Evolutionary conservation across 2,329 filamentous ascomycete species (phyloP).

Genomic region (Tympanopsis confertula): DNA sequence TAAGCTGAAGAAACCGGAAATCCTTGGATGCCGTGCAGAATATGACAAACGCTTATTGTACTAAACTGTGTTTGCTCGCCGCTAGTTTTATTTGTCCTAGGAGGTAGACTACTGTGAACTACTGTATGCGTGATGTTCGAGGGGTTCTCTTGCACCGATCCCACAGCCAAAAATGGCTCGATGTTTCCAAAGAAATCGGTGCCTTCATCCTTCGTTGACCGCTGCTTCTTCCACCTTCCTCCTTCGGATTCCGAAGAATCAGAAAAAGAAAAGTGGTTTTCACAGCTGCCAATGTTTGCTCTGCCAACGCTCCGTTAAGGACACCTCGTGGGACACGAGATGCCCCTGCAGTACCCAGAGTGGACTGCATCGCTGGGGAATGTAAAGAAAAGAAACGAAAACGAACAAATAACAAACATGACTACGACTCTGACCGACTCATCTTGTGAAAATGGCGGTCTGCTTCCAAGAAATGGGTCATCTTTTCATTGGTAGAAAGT

Average conservation of each 20-base stretch:
- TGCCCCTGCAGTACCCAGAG: slow-evolving; percentile 29
- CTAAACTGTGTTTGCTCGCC: too few relatives aligned
- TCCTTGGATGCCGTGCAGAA: too few relatives aligned
- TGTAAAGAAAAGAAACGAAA: slow-evolving; percentile 2
- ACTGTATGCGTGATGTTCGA: slow-evolving; percentile 15
- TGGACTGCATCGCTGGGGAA: slow-evolving; percentile 29
- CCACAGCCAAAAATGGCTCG: slow-evolving; percentile 14
- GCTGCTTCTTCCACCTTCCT: slow-evolving; percentile 1
- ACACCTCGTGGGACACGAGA: slow-evolving; percentile 23
- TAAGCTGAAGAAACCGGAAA: too few relatives aligned
- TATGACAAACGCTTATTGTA: too few relatives aligned
- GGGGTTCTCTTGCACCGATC: slow-evolving; percentile 23
- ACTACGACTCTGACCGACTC: neutral
- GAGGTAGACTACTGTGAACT: neutral
- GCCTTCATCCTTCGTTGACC: slow-evolving; percentile 20
- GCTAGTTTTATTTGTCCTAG: neutral
- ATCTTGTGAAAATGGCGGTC: too few relatives aligned
- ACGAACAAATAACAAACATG: slow-evolving; percentile 3
- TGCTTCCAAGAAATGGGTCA: too few relatives aligned
- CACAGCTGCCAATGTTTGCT: slow-evolving; percentile 13
- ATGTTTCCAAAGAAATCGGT: slow-evolving; percentile 15
- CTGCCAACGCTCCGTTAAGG: slow-evolving; percentile 36
- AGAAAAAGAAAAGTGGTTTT: slow-evolving; percentile 7
- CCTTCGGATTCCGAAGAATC: slow-evolving; percentile 4
- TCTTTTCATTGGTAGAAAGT: too few relatives aligned